phyloP scores from a whole-genome alignment of 2,329 filamentous ascomycete genomes.

The Trichoderma sp. region DNA sequence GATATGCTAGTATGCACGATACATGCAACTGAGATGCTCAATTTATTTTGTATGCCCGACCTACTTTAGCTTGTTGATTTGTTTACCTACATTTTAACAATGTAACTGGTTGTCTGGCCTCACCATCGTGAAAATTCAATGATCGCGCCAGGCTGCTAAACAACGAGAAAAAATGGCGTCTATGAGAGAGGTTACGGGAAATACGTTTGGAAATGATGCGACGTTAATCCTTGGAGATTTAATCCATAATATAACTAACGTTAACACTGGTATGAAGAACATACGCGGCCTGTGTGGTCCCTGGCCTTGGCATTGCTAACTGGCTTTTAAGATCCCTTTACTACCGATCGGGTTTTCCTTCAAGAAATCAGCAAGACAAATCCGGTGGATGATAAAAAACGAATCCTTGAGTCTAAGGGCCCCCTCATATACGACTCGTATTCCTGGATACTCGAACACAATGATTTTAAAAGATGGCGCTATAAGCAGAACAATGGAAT shows the following conservation, averaged over 20 bases:
- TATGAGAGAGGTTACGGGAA: background rate
- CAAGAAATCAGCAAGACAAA: background rate
- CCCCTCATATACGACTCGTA: conserved; percentile 40
- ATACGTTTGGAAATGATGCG: background rate
- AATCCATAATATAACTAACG: background rate
- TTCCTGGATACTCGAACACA: conserved; percentile 40
- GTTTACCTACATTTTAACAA: background rate
- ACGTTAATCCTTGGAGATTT: background rate
- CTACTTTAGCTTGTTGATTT: background rate
- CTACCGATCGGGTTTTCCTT: background rate
- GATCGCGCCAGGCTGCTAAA: background rate
- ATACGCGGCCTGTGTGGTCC: too few relatives aligned
- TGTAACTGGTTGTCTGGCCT: background rate
- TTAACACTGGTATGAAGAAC: background rate
- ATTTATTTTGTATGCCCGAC: background rate
- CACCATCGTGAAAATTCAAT: background rate
- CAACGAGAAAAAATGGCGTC: background rate
- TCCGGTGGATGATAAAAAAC: conserved; percentile 37
- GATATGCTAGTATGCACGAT: too few relatives aligned
- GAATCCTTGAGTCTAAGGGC: conserved; percentile 43
- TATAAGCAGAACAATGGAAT: conserved; percentile 31
- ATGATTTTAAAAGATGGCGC: conserved; percentile 32
- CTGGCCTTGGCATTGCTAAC: background rate
- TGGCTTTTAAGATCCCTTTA: background rate
- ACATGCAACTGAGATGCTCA: background rate